These are phyloP conservation scores for Anacardium occidentale DNA, from an alignment of 345 rosid species.

Conservation along the genomic window DNA sequence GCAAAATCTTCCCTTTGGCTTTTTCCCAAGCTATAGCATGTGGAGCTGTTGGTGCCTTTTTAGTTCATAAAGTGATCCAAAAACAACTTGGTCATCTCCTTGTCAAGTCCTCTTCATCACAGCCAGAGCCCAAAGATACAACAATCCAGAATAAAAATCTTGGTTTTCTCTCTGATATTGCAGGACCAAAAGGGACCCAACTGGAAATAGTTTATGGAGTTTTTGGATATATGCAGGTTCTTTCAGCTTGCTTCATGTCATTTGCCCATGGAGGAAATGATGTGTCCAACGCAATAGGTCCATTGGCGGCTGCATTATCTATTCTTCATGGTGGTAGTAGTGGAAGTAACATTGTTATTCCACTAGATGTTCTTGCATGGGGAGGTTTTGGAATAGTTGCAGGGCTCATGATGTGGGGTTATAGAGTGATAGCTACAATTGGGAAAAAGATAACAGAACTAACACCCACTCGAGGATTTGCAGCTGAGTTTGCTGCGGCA, in stretches of 20 bases:
- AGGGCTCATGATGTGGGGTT: constrained; percentile 85
- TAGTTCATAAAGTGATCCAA: constrained; percentile 59
- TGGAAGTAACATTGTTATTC: constrained; percentile 67
- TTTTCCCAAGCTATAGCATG: constrained; percentile 68
- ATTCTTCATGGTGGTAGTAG: constrained; percentile 74
- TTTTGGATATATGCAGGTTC: constrained; percentile 91
- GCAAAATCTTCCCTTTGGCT: constrained; percentile 58
- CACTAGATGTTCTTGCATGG: constrained; percentile 87
- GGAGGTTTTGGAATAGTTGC: constrained; percentile 98
- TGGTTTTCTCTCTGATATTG: constrained; percentile 81
- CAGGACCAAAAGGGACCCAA: constrained; percentile 92
- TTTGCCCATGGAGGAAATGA: constrained; percentile 96
- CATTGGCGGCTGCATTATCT: constrained; percentile 82
- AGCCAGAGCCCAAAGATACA: constrained; percentile 36
- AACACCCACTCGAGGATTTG: constrained; percentile 94
- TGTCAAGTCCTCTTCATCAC: constrained; percentile 38
- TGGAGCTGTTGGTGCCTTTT: constrained; percentile 80
- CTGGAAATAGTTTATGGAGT: constrained; percentile 86
- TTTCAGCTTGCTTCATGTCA: constrained; percentile 98
- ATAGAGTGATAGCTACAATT: constrained; percentile 89
- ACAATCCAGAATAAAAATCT: constrained; percentile 41
- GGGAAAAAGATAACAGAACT: constrained; percentile 97
- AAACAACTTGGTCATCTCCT: constrained; percentile 92
- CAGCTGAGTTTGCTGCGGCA: constrained; percentile 96
- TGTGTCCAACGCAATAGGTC: constrained; percentile 95